These are phyloP conservation scores for Periconia sp. DNA, from an alignment of 2,329 filamentous ascomycete genomes.

Conservation along the genomic window DNA sequence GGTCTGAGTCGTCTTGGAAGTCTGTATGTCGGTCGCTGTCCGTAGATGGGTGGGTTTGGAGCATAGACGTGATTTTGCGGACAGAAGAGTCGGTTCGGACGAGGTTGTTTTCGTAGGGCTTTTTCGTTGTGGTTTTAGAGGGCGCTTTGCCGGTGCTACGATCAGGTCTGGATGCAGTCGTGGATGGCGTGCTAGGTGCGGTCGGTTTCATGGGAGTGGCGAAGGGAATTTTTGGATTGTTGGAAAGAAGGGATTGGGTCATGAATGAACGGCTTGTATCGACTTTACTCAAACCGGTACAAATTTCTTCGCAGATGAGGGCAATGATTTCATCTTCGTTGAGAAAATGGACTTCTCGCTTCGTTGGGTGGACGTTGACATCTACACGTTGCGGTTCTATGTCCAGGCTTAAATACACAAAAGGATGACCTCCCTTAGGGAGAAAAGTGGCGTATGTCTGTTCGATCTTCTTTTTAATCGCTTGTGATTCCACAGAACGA, in stretches of 20 bases:
- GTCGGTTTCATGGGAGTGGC: conserved; percentile 44
- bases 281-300: conserved; percentile 76
- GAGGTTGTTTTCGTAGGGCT: conserved; percentile 79
- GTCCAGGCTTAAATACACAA: conserved; percentile 87
- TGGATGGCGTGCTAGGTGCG: conserved; percentile 19
- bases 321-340: conserved; percentile 97
- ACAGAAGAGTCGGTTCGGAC: conserved; percentile 85
- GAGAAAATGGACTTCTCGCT: conserved; percentile 93
- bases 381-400: conserved; percentile 92
- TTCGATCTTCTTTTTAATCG: conserved; percentile 86
- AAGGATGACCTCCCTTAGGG: conserved; percentile 92
- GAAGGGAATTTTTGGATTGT: conserved; percentile 38
- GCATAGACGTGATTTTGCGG: conserved; percentile 96
- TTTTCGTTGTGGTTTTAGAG: conserved; percentile 29
- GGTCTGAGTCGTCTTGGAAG: conserved; percentile 48
- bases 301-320: conserved; percentile 77
- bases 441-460: conserved; percentile 85
- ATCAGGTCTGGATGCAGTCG: conserved; percentile 22
- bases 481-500: conserved; percentile 84
- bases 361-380: conserved; percentile 97
- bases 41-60: conserved; percentile 58
- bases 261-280: conserved; percentile 93
- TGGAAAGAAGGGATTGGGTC: conserved; percentile 78
- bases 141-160: conserved; percentile 34
- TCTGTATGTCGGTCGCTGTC: conserved; percentile 18